phyloP scores from a whole-genome alignment of 441 rosid genomes.

The Iberis amara region DNA sequence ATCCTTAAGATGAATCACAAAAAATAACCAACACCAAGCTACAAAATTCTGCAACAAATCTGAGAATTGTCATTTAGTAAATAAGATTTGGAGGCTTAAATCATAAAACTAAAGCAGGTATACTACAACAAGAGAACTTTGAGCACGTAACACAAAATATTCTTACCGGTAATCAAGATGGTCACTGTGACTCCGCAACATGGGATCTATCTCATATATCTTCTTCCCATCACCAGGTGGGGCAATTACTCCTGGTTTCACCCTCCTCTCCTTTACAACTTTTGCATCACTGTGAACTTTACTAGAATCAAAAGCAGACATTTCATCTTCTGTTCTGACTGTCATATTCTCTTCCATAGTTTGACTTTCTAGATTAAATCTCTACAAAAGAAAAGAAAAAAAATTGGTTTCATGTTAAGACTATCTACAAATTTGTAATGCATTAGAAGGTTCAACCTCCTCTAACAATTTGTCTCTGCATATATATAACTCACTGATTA shows the following conservation, averaged over 20 bases:
- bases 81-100: slow-evolving; percentile 1
- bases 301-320: slow-evolving; percentile 25
- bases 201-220: slow-evolving; percentile 87
- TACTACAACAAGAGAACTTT: slow-evolving; percentile 1
- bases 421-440: background rate
- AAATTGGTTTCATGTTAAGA: slow-evolving; percentile 1
- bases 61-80: background rate
- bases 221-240: slow-evolving; percentile 72
- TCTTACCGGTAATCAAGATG: slow-evolving; percentile 90
- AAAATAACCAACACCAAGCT: background rate
- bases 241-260: slow-evolving; percentile 43
- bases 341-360: slow-evolving; percentile 41
- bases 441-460: slow-evolving; percentile 3
- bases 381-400: background rate
- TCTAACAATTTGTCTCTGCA: slow-evolving; percentile 2
- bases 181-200: slow-evolving; percentile 43
- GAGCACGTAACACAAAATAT: background rate
- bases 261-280: slow-evolving; percentile 33
- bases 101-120: slow-evolving; percentile 12
- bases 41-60: slow-evolving; percentile 7
- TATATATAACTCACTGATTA: slow-evolving; percentile 18
- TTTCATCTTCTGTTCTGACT: slow-evolving; percentile 35
- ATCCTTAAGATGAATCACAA: slow-evolving; percentile 2
- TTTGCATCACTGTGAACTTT: slow-evolving; percentile 24
- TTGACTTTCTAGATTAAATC: slow-evolving; percentile 29